Evolutionary conservation across 495 filamentous ascomycete species (phyloP).

Genomic region (Articulospora tetracladia): DNA sequence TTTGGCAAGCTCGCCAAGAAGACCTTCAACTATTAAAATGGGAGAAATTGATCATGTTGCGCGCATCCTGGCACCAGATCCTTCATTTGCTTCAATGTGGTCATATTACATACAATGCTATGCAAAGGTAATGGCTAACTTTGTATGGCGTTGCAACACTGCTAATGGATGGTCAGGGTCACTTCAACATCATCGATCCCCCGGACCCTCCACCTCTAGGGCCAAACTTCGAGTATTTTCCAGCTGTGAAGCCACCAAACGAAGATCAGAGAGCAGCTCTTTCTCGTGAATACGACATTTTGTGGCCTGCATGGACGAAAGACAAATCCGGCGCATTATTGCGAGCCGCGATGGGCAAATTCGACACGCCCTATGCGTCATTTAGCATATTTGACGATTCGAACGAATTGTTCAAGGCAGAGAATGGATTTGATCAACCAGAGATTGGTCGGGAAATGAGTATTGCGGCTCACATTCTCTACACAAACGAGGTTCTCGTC

Average conservation of each 20-base stretch:
- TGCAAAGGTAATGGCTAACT: constrained; percentile 6
- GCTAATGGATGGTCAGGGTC: constrained; percentile 24
- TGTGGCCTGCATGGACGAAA: constrained; percentile 23
- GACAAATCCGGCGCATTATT: constrained; percentile 24
- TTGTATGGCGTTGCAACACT: not conserved
- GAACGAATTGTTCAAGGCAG: constrained; percentile 32
- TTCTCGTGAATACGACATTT: constrained; percentile 7
- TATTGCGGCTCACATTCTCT: constrained; percentile 35
- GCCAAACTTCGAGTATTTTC: constrained; percentile 28
- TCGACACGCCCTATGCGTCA: constrained; percentile 28
- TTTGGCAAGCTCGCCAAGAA: not conserved
- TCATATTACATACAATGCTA: constrained; percentile 5
- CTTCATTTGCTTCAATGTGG: not conserved
- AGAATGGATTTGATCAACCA: constrained; percentile 25
- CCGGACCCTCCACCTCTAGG: constrained; percentile 30
- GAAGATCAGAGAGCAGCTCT: constrained; percentile 29
- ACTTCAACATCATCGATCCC: constrained; percentile 34
- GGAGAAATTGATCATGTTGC: not conserved
- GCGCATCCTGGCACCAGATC: not conserved
- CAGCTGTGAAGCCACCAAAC: constrained; percentile 28
- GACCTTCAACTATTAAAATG: not conserved
- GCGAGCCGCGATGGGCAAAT: constrained; percentile 25
- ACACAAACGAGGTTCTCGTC: constrained; percentile 32
- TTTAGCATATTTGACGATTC: constrained; percentile 34
- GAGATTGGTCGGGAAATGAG: constrained; percentile 28